phyloP scores from a whole-genome alignment of 495 filamentous ascomycete species.

The Pseudevernia furfuracea region DNA sequence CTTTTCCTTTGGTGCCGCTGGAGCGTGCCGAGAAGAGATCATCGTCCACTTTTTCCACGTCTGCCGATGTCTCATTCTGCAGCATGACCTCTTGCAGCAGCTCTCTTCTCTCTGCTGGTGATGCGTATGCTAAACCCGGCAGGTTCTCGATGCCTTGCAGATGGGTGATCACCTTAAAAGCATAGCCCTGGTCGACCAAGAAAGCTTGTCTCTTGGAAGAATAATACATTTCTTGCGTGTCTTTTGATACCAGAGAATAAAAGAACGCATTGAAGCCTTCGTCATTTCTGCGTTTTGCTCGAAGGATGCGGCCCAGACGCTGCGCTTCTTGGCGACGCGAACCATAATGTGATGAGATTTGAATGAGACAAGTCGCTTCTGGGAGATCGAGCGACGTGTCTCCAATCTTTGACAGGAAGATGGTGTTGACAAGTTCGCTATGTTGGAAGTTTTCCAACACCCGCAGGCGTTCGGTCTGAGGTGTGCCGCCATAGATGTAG shows the following conservation, averaged over 20 bases:
- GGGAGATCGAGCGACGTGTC: constrained; percentile 96
- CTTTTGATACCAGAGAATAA: constrained; percentile 93
- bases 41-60: constrained; percentile 71
- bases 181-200: constrained; percentile 96
- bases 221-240: constrained; percentile 97
- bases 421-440: constrained; percentile 85
- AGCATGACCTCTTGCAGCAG: constrained; percentile 87
- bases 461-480: constrained; percentile 74
- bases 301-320: constrained; percentile 85
- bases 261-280: constrained; percentile 99
- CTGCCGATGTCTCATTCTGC: constrained; percentile 71
- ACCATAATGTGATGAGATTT: constrained; percentile 97
- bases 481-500: constrained; percentile 89
- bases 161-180: constrained; percentile 98
- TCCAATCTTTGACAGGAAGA: constrained; percentile 96
- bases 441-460: constrained; percentile 97
- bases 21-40: constrained; percentile 68
- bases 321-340: constrained; percentile 97
- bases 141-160: constrained; percentile 83
- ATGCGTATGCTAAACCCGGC: constrained; percentile 70
- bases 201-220: constrained; percentile 96
- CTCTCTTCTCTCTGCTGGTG: constrained; percentile 75
- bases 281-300: constrained; percentile 93
- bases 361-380: constrained; percentile 94
- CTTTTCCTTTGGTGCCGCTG: constrained; percentile 33